Percentiles rank a stretch among this genome's conserved stretches.
phyloP scores from a whole-genome alignment of 345 rosid species.

The Acer negundo region DNA sequence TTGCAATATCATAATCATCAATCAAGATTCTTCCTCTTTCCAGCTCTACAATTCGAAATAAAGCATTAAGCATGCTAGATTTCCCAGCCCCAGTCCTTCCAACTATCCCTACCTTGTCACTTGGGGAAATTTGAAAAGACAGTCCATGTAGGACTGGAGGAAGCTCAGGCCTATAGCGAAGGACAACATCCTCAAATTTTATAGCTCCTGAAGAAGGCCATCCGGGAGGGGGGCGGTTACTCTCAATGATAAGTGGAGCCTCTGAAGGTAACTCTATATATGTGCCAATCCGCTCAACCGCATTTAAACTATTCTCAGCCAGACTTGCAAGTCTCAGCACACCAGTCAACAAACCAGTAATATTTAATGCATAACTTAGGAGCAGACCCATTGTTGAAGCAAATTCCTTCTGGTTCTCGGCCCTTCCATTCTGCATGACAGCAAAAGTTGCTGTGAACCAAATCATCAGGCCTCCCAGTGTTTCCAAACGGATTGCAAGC shows the following conservation, averaged over 20 bases:
- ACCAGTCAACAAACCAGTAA: conserved; percentile 75
- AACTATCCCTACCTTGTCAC: conserved; percentile 95
- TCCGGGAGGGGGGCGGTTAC: conserved; percentile 93
- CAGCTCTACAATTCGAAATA: conserved; percentile 90
- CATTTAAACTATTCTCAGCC: conserved; percentile 95
- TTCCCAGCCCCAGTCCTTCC: conserved; percentile 99
- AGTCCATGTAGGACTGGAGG: conserved; percentile 92
- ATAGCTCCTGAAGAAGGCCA: conserved; percentile 99
- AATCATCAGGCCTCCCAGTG: conserved; percentile 95
- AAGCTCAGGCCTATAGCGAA: conserved; percentile 92
- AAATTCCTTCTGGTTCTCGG: conserved; percentile 82
- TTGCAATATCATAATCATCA: conserved; percentile 76
- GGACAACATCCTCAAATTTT: conserved; percentile 85
- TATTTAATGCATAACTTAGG: conserved; percentile 92
- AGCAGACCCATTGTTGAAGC: conserved; percentile 99
- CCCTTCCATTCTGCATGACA: conserved; percentile 91
- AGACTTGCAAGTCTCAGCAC: conserved; percentile 97
- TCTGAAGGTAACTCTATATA: conserved; percentile 89
- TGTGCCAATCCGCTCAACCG: conserved; percentile 91
- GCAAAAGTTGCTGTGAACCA: conserved; percentile 99
- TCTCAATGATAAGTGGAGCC: conserved; percentile 79
- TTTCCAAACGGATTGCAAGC: conserved; percentile 95
- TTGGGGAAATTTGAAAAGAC: conserved; percentile 76
- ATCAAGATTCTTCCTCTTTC: conserved; percentile 92
- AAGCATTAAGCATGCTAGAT: conserved; percentile 94